Conservation (phyloP, 2,329 filamentous ascomycete genomes). For the Pseudogymnoascus destructans region DNA sequence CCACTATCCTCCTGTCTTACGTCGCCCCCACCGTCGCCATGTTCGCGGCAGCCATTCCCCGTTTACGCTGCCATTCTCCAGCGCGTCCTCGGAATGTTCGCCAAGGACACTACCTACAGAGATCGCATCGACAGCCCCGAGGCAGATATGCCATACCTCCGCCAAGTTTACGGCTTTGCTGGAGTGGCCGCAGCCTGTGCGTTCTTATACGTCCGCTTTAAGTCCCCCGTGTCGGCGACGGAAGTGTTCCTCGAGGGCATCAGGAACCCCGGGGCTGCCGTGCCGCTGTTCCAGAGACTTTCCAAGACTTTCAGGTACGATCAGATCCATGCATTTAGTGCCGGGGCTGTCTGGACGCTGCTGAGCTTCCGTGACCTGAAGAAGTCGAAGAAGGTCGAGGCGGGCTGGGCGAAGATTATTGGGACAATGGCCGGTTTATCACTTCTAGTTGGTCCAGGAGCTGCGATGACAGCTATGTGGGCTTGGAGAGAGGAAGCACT, state of each 20-base stretch:
- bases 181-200: conserved; percentile 9
- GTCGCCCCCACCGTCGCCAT: conserved; percentile 21
- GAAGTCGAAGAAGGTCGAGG: conserved; percentile 20
- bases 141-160: conserved; percentile 21
- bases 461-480: conserved; percentile 23
- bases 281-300: conserved; percentile 10
- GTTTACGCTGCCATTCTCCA: conserved; percentile 17
- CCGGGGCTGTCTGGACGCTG: conserved; percentile 23
- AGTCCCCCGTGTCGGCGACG: conserved; percentile 15
- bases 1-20: conserved; percentile 21
- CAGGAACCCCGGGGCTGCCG: conserved; percentile 17
- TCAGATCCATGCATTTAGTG: conserved; percentile 19
- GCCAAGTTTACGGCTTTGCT: conserved; percentile 17
- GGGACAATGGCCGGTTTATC: conserved; percentile 14
- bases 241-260: conserved; percentile 21
- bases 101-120: conserved; percentile 16
- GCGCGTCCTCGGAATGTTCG: conserved; percentile 13
- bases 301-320: conserved; percentile 18
- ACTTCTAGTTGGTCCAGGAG: conserved; percentile 23
- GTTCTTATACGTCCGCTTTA: conserved; percentile 16
- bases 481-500: conserved; percentile 27
- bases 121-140: conserved; percentile 17
- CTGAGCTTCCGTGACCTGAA: conserved; percentile 27
- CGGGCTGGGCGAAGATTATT: conserved; percentile 20
- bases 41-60: conserved; percentile 18